Percentiles rank a stretch among this genome's conserved stretches.
Conservation (phyloP, 139 green algal species). For the Nannochloris sp. region DNA sequence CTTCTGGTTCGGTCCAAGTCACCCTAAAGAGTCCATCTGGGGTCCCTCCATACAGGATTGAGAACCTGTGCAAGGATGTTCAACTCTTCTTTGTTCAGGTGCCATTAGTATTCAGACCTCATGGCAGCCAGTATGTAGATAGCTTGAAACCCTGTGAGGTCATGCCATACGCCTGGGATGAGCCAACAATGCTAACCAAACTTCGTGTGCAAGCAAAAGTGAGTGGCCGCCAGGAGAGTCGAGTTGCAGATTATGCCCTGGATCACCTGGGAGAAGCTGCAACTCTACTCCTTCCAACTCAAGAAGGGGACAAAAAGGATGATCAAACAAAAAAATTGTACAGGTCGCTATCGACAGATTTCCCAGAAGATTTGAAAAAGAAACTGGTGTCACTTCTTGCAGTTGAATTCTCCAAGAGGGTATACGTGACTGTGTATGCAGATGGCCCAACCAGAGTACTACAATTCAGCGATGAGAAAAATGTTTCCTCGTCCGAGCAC, state of each 20-base stretch:
- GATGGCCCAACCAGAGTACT: constrained; percentile 81
- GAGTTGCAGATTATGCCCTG: constrained; percentile 27
- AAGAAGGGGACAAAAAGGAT: constrained; percentile 4
- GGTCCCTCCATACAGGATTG: constrained; percentile 61
- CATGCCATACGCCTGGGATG: constrained; percentile 80
- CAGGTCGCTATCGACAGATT: constrained; percentile 13
- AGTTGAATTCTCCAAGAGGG: constrained; percentile 43
- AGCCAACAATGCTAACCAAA: constrained; percentile 45
- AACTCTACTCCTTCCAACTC: constrained; percentile 33
- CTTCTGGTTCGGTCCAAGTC: constrained; percentile 44
- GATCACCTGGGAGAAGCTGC: constrained; percentile 34
- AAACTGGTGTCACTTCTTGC: constrained; percentile 40
- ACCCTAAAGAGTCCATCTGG: constrained; percentile 43
- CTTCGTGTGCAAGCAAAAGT: constrained; percentile 35
- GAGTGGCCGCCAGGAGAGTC: background rate
- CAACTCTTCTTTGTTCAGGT: constrained; percentile 51
- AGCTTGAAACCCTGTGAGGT: constrained; percentile 21
- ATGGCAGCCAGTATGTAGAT: constrained; percentile 20
- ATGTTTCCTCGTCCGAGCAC: constrained; percentile 33
- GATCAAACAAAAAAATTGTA: constrained; percentile 5
- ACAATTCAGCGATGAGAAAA: constrained; percentile 63
- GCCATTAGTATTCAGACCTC: constrained; percentile 3
- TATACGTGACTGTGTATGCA: constrained; percentile 75
- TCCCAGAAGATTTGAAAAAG: constrained; percentile 38
- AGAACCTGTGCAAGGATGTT: constrained; percentile 69